phyloP scores from a whole-genome alignment of 2,329 filamentous ascomycete species.

The Venturia effusa region DNA sequence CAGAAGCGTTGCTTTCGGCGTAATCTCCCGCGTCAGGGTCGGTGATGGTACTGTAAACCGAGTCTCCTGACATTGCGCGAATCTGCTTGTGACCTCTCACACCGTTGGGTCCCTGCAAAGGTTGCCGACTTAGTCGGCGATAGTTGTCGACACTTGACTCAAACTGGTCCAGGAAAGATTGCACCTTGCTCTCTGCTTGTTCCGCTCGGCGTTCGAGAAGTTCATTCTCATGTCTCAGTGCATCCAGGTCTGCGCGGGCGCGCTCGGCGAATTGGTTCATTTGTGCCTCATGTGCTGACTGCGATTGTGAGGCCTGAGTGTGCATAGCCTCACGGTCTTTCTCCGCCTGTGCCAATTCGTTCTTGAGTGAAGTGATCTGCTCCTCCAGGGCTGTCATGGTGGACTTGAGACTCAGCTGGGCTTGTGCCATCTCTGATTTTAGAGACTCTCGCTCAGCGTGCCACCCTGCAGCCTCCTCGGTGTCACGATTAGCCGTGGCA shows the following conservation, averaged over 20 bases:
- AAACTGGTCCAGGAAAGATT: conserved; percentile 85
- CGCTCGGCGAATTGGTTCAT: conserved; percentile 45
- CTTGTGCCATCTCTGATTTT: conserved; percentile 54
- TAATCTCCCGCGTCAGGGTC: conserved; percentile 6
- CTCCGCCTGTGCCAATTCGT: conserved; percentile 56
- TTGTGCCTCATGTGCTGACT: conserved; percentile 5
- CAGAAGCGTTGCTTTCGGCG: conserved; percentile 19
- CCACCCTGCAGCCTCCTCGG: conserved; percentile 43
- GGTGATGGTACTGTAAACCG: conserved; percentile 30
- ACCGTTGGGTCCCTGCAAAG: conserved; percentile 21
- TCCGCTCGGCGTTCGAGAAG: conserved; percentile 72
- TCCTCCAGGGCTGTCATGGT: conserved; percentile 59
- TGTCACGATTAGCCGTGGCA: conserved; percentile 34
- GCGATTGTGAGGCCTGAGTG: conserved; percentile 29
- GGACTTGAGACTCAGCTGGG: conserved; percentile 58
- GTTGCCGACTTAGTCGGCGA: conserved; percentile 56
- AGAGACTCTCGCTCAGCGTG: conserved; percentile 61
- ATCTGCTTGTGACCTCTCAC: conserved; percentile 40
- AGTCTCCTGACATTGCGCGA: conserved; percentile 50
- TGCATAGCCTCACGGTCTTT: conserved; percentile 59
- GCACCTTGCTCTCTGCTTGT: conserved; percentile 89
- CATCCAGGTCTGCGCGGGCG: conserved; percentile 60
- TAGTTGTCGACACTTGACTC: conserved; percentile 92
- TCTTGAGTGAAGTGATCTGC: conserved; percentile 56
- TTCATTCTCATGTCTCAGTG: conserved; percentile 71